A percentile compares a stretch with the other conserved stretches of the same genome.
phyloP scores from a whole-genome alignment of 2,329 filamentous ascomycete species.

The Nemania bipapillata region DNA sequence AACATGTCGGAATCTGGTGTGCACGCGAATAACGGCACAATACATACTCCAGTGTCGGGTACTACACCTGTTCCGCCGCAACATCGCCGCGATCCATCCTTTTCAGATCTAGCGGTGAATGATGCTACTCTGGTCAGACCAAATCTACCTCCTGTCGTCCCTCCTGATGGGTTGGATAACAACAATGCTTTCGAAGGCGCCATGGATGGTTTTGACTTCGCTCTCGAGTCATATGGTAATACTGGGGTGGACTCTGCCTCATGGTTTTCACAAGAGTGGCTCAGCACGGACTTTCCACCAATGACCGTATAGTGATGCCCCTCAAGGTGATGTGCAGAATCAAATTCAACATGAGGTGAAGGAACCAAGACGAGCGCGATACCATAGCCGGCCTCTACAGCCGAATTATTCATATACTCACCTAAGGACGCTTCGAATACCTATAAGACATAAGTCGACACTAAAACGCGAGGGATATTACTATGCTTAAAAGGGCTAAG shows the following conservation, averaged over 20 bases:
- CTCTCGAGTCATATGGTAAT: constrained; percentile 58
- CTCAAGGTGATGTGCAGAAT: neutral
- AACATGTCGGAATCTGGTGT: constrained; percentile 46
- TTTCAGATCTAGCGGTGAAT: constrained; percentile 43
- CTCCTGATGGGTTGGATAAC: constrained; percentile 56
- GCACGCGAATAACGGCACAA: constrained; percentile 34
- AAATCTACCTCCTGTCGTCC: constrained; percentile 49
- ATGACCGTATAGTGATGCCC: constrained; percentile 43
- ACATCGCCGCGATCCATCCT: constrained; percentile 42
- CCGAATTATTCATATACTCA: neutral
- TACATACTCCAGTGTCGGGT: constrained; percentile 44
- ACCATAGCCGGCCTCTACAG: neutral
- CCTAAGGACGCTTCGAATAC: neutral
- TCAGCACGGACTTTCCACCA: constrained; percentile 48
- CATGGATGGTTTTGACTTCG: constrained; percentile 60
- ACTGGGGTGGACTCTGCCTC: constrained; percentile 49
- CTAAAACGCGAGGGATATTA: neutral
- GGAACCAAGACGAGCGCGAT: neutral
- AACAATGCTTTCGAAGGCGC: constrained; percentile 64
- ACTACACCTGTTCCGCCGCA: constrained; percentile 37
- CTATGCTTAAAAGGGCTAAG: neutral
- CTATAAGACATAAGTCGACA: neutral
- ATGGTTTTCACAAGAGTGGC: constrained; percentile 52
- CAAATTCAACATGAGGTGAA: neutral
- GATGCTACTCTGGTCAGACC: constrained; percentile 48